Evolutionary conservation across 805 yeast genomes (phyloP), one percentile per base, ranked within the genome.

Genomic region (Wickerhamiella galacta): DNA sequence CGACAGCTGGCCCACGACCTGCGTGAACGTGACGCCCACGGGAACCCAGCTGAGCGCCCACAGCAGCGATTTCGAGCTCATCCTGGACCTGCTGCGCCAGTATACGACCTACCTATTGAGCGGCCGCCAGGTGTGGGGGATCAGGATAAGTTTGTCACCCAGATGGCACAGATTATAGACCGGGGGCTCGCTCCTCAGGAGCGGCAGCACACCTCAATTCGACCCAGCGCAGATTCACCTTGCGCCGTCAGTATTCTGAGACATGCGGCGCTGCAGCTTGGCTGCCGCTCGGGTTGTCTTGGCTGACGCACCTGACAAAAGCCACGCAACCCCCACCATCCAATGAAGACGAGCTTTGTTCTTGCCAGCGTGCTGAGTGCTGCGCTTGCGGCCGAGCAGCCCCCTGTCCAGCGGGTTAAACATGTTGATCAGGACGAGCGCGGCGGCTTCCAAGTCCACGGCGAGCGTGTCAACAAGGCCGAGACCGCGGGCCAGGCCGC

Each of bases 1-100:
- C 11, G 80, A 79, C 18, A 83, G 64, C 54, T 72, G 82, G 32
- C 68, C 72, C 8, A 73, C 72, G 48, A 76, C 79, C 40, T 79
- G 81, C 24, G 71, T 68, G 39, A 75, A 54, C 1, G 79, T 68
- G 41, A 75, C 66, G 11, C 67, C 52, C 29, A 82, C 94, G 0
- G 95, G 95, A 19, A 82, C 54, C 94, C 94, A 83, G 12, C 77
- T 57, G 11, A 68, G 41, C 31, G 66, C 58, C 26, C 58, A 48
- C 14, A 68, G 30, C 2, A 40, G 35, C 18, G 41, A 25, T 21
- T 25, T 29, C 16, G 28, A 23, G 38, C 29, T 37, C 21, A 14
- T 9, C 15, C 26, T 24, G 9, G 7, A 6, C 26, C 14, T n/a
- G 9, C 14, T 9, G n/a, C n/a, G n/a, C n/a, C n/a, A n/a, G n/a